A percentile compares a stretch with the other conserved stretches of the same genome.
phyloP scores from a whole-genome alignment of 2,329 filamentous ascomycete species.

The Nemania sp. region DNA sequence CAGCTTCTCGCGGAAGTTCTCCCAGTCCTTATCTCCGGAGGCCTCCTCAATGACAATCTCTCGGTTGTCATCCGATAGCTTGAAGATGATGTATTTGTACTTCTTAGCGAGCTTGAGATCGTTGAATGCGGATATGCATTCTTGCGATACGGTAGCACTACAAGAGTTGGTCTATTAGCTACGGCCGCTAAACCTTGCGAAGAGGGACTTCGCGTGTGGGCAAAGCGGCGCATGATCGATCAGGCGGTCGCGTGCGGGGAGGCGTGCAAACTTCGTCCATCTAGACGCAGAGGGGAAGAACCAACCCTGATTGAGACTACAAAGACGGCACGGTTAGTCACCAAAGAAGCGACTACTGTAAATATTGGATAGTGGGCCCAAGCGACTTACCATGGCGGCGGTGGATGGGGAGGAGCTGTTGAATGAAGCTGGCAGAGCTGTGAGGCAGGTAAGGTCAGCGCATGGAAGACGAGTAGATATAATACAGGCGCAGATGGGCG shows the following conservation, averaged over 20 bases:
- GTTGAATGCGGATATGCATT: slow-evolving; percentile 75
- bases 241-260: slow-evolving; percentile 22
- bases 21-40: slow-evolving; percentile 68
- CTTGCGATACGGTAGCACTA: slow-evolving; percentile 72
- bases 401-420: slow-evolving; percentile 28
- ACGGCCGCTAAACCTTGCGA: slow-evolving; percentile 3
- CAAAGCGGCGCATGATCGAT: slow-evolving; percentile 15
- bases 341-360: slow-evolving; percentile 19
- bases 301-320: slow-evolving; percentile 72
- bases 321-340: slow-evolving; percentile 29
- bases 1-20: slow-evolving; percentile 75
- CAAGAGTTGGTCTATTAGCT: slow-evolving; percentile 14
- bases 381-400: slow-evolving; percentile 38
- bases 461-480: slow-evolving; percentile 13
- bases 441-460: slow-evolving; percentile 36
- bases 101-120: slow-evolving; percentile 81
- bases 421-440: slow-evolving; percentile 34
- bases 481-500: background rate
- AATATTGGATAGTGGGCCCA: background rate
- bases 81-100: slow-evolving; percentile 87
- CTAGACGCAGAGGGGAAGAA: slow-evolving; percentile 36
- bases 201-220: background rate
- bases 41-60: slow-evolving; percentile 79
- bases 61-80: slow-evolving; percentile 81
- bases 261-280: slow-evolving; percentile 13